Conservation (phyloP, 306 rosid species). For the Quercus alba region DNA sequence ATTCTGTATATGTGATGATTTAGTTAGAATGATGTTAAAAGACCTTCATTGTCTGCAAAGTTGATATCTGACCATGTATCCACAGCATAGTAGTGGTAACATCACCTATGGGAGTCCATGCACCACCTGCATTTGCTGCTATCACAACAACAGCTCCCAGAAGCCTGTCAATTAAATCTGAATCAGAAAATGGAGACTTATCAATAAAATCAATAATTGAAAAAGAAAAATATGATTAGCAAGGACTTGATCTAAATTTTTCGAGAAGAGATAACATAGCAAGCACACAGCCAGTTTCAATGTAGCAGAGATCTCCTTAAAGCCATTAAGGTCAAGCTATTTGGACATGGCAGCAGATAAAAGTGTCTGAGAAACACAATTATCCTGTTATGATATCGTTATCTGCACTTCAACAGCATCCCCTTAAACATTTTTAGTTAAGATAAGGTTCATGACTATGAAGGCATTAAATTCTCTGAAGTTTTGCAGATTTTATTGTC, state of each 20-base stretch:
- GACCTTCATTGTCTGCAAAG: constrained; percentile 79
- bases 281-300: neutral
- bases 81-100: constrained; percentile 97
- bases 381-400: neutral
- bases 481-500: neutral
- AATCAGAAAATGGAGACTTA: constrained; percentile 13
- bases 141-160: constrained; percentile 96
- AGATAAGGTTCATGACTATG: neutral
- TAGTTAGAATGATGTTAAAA: constrained; percentile 10
- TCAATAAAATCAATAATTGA: neutral
- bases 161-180: constrained; percentile 59
- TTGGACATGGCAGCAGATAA: neutral
- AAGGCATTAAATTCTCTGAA: neutral
- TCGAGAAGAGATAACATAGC: neutral
- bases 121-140: constrained; percentile 99
- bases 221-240: neutral
- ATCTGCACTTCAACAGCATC: neutral
- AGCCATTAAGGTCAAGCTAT: neutral
- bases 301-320: neutral
- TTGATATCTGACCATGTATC: constrained; percentile 95
- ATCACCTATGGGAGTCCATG: constrained; percentile 99
- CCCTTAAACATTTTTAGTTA: neutral
- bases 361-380: neutral
- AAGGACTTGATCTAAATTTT: neutral
- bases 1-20: neutral